These are phyloP conservation scores for Penicillium sp. DNA, from an alignment of 2,329 filamentous ascomycete species.

Conservation along the genomic window DNA sequence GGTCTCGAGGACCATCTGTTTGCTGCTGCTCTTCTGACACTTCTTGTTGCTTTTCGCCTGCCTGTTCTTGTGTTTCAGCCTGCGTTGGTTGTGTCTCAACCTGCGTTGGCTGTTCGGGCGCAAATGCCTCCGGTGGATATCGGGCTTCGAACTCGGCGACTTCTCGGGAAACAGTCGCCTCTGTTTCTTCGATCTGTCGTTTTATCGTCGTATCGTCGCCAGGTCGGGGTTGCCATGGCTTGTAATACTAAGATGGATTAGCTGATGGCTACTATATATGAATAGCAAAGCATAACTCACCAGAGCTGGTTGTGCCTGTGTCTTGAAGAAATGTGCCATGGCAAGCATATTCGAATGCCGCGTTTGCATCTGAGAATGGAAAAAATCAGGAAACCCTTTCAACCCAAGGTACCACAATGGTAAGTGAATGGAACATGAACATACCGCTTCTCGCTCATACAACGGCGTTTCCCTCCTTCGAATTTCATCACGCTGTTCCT, in stretches of 20 bases:
- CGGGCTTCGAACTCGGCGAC: slow-evolving; percentile 58
- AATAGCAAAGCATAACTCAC: slow-evolving; percentile 51
- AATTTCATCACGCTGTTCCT: slow-evolving; percentile 59
- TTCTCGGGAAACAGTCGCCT: slow-evolving; percentile 64
- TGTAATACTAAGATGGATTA: slow-evolving; percentile 66
- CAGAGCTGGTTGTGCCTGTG: slow-evolving; percentile 67
- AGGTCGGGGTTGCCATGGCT: slow-evolving; percentile 71
- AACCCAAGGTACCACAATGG: neutral
- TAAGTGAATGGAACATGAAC: slow-evolving; percentile 44
- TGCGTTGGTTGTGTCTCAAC: slow-evolving; percentile 19
- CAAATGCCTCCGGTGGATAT: slow-evolving; percentile 35
- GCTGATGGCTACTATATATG: neutral
- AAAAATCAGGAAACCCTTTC: slow-evolving; percentile 21
- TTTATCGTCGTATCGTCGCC: slow-evolving; percentile 70
- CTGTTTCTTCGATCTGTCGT: slow-evolving; percentile 64
- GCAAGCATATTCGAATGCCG: slow-evolving; percentile 70
- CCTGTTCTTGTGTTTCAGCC: neutral
- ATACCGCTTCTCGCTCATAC: slow-evolving; percentile 73
- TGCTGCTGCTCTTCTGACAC: slow-evolving; percentile 16
- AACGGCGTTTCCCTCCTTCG: slow-evolving; percentile 68
- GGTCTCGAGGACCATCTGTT: slow-evolving; percentile 9
- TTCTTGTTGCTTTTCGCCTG: neutral
- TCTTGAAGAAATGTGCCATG: slow-evolving; percentile 70
- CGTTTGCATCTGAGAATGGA: slow-evolving; percentile 61
- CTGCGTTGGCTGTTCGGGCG: slow-evolving; percentile 7